These are phyloP conservation scores for Alternaria burnsii DNA, from an alignment of 2,329 filamentous ascomycete genomes.

Conservation along the genomic window DNA sequence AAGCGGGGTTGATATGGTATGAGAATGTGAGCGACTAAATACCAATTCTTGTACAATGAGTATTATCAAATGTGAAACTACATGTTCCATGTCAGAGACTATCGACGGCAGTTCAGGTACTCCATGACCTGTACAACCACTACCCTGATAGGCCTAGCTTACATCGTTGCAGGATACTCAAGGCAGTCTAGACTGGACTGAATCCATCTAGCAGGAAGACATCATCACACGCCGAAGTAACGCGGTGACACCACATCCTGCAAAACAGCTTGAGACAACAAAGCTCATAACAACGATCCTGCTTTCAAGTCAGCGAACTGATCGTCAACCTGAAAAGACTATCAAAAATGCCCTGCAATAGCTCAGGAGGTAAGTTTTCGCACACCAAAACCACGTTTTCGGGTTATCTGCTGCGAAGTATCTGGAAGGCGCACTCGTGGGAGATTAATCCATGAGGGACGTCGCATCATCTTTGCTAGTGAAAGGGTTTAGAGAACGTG, in stretches of 20 bases:
- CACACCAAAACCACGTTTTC: slow-evolving; percentile 14
- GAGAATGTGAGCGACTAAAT: not conserved
- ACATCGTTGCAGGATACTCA: not conserved
- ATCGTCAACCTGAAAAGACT: too few species aligned
- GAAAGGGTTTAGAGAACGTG: not conserved
- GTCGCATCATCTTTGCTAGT: slow-evolving; percentile 1
- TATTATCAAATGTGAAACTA: slow-evolving; percentile 3
- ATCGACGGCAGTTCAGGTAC: not conserved
- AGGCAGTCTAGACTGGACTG: not conserved
- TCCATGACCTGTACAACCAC: not conserved
- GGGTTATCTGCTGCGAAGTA: slow-evolving; percentile 18
- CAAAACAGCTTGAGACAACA: not conserved
- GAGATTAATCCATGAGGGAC: slow-evolving; percentile 8
- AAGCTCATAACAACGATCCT: not conserved
- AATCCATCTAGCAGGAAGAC: not conserved
- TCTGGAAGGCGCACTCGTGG: slow-evolving; percentile 11
- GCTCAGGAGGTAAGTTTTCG: slow-evolving; percentile 15
- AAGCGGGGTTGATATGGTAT: slow-evolving; percentile 51
- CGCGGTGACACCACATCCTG: not conserved
- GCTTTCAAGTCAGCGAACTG: slow-evolving; percentile 1
- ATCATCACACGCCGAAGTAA: not conserved
- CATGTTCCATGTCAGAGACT: not conserved
- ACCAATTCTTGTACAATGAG: slow-evolving; percentile 9
- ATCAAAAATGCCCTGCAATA: not conserved
- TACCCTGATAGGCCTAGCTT: not conserved